Evolutionary conservation across 176 grass and related monocot genomes (phyloP).

Genomic region (Oryza glaberrima): DNA sequence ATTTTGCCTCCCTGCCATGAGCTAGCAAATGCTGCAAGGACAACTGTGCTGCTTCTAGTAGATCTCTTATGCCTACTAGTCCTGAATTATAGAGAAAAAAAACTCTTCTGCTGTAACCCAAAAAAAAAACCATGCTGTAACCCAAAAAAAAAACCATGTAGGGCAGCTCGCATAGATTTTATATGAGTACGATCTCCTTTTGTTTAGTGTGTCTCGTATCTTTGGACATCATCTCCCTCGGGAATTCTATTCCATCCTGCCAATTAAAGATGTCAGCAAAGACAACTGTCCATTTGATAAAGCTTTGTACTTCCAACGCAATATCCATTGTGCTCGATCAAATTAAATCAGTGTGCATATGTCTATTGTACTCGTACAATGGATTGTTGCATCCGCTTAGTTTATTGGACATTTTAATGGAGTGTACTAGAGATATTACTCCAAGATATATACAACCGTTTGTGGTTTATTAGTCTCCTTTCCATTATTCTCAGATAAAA

Average conservation of each 20-base stretch:
- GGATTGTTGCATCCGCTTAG: neutral
- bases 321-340: neutral
- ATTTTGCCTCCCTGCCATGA: neutral
- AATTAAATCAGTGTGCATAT: neutral
- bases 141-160: neutral
- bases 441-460: neutral
- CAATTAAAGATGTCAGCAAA: slow-evolving; percentile 20
- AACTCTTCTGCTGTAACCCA: neutral
- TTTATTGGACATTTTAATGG: neutral
- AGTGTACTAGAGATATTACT: neutral
- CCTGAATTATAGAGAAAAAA: neutral
- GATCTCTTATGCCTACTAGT: neutral
- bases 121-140: neutral
- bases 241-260: slow-evolving; percentile 12
- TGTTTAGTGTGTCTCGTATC: slow-evolving; percentile 46
- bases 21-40: slow-evolving; percentile 39
- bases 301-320: neutral
- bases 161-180: neutral
- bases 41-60: slow-evolving; percentile 40
- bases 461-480: neutral
- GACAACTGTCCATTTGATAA: slow-evolving; percentile 1
- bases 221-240: slow-evolving; percentile 28
- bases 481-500: neutral
- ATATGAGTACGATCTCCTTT: slow-evolving; percentile 19
- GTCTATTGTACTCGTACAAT: neutral